Evolutionary conservation across 768 basidiomycete species (phyloP).

Genomic region (Russula brevipes): DNA sequence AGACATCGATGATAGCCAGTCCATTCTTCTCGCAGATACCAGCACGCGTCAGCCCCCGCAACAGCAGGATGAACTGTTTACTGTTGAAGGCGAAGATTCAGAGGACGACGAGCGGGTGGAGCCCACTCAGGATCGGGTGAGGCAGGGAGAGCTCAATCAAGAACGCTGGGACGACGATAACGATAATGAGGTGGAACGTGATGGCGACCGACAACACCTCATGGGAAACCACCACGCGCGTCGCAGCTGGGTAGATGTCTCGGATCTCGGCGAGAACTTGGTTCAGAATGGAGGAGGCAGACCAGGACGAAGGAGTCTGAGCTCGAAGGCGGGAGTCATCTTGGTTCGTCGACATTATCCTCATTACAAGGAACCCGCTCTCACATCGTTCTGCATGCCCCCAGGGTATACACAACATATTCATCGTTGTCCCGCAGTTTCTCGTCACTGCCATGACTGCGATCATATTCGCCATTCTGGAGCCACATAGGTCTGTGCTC

Average conservation of each 20-base stretch:
- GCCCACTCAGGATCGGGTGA: constrained; percentile 11
- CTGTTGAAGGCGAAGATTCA: constrained; percentile 26
- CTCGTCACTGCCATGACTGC: constrained; percentile 83
- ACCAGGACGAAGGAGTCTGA: constrained; percentile 38
- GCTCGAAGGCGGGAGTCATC: constrained; percentile 85
- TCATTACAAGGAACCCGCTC: not conserved
- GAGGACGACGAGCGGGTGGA: constrained; percentile 27
- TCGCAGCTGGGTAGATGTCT: constrained; percentile 22
- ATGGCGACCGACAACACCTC: constrained; percentile 14
- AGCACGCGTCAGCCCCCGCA: constrained; percentile 28
- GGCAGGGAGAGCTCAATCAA: constrained; percentile 25
- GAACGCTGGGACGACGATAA: constrained; percentile 30
- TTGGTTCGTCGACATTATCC: constrained; percentile 45
- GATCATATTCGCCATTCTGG: constrained; percentile 80
- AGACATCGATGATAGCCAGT: constrained; percentile 32
- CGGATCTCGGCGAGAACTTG: constrained; percentile 3
- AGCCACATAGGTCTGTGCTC: constrained; percentile 48
- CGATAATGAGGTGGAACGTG: constrained; percentile 26
- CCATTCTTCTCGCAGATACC: constrained; percentile 40
- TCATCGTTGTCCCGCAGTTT: constrained; percentile 91
- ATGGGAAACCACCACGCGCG: constrained; percentile 23
- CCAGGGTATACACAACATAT: constrained; percentile 93
- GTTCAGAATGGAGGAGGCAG: not conserved
- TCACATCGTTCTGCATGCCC: not conserved
- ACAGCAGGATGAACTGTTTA: constrained; percentile 31